Evolutionary conservation across 108 stramenopile genomes (phyloP).

Genomic region (Cyclotella cryptica): DNA sequence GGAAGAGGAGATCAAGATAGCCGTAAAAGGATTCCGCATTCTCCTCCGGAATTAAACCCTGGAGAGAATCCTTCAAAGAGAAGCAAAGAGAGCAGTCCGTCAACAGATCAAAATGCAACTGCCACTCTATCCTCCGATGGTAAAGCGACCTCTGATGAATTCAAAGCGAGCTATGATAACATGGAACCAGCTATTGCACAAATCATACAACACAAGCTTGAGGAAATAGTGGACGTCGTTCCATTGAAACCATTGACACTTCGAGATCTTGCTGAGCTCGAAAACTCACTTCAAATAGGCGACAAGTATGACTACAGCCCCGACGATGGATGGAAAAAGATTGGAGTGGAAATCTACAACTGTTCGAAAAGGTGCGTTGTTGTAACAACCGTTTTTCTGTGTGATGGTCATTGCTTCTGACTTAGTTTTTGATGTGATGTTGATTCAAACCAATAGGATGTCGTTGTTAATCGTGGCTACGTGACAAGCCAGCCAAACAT

Average conservation of each 20-base stretch:
- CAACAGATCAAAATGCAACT: neutral
- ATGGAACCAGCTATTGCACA: constrained; percentile 10
- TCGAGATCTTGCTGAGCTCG: constrained; percentile 45
- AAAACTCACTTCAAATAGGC: constrained; percentile 54
- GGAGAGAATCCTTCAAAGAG: constrained; percentile 2
- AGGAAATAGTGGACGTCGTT: neutral
- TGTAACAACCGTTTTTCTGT: no score
- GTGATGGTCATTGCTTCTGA: no score
- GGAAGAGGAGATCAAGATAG: neutral
- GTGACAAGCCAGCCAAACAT: constrained; percentile 34
- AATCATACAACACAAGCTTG: constrained; percentile 17
- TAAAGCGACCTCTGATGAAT: neutral
- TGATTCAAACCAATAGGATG: no score
- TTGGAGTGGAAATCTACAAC: constrained; percentile 80
- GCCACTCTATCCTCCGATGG: neutral
- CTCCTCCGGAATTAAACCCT: neutral
- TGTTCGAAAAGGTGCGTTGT: constrained; percentile 65
- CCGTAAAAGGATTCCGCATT: no score
- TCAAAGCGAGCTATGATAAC: constrained; percentile 5
- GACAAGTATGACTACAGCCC: constrained; percentile 41
- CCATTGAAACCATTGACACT: constrained; percentile 1
- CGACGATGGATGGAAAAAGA: constrained; percentile 77
- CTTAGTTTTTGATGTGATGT: no score
- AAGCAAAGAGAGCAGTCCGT: neutral
- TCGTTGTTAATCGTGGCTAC: constrained; percentile 61